A percentile compares a stretch with the other conserved stretches of the same genome.
These are phyloP conservation scores for Tagetes patula DNA, from an alignment of 129 eudicot species.

Conservation along the genomic window DNA sequence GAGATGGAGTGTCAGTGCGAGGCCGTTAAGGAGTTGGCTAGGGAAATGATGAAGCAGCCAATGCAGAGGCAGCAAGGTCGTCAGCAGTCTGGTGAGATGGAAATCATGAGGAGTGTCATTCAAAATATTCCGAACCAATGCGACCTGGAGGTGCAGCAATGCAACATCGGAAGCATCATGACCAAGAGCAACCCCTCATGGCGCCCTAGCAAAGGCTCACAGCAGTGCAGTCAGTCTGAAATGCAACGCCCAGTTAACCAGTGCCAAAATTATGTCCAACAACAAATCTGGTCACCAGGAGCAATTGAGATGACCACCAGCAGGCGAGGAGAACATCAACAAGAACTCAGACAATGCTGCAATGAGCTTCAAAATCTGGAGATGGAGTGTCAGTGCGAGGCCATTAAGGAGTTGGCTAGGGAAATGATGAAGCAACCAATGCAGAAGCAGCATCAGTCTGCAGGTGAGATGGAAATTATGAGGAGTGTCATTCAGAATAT, in stretches of 20 bases:
- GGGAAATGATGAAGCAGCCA: background rate
- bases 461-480: too few relatives aligned
- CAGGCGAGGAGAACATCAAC: background rate
- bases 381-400: background rate
- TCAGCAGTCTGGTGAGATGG: too few relatives aligned
- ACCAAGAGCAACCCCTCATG: background rate
- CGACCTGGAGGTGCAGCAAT: conserved; percentile 5
- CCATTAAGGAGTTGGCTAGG: conserved; percentile 7
- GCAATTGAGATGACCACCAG: background rate
- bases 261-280: conserved; percentile 16
- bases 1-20: background rate
- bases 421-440: background rate
- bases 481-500: too few relatives aligned
- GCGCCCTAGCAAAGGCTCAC: background rate
- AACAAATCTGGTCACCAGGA: background rate
- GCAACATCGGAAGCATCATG: conserved; percentile 10
- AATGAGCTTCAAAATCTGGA: conserved; percentile 16
- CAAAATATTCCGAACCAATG: background rate
- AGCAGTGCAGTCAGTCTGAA: conserved; percentile 8
- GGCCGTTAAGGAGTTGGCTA: conserved; percentile 6
- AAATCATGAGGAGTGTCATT: too few relatives aligned
- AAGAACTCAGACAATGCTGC: conserved; percentile 22
- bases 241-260: conserved; percentile 19
- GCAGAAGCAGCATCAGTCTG: background rate
- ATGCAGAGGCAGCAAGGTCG: background rate